These are phyloP conservation scores for Metarhizium humberi DNA, from an alignment of 2,329 filamentous ascomycete genomes.

Conservation along the genomic window DNA sequence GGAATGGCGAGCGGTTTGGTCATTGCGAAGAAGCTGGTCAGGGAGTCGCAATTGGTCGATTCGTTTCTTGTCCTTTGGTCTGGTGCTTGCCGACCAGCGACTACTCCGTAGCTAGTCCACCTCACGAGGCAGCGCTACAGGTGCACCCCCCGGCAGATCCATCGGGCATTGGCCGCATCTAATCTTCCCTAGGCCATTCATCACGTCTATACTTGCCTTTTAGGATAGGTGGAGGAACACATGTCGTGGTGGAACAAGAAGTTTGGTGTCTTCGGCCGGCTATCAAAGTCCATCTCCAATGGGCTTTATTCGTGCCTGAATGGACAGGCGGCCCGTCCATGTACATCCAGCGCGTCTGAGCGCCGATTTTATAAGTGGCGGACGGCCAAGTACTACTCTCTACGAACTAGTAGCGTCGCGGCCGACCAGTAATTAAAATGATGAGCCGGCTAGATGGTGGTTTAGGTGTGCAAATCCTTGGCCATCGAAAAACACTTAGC, in stretches of 20 bases:
- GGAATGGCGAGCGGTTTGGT: too few relatives aligned
- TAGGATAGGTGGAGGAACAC: not conserved
- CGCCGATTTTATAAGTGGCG: not conserved
- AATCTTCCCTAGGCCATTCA: not conserved
- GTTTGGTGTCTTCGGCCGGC: not conserved
- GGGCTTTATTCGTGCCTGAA: not conserved
- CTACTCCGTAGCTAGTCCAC: not conserved
- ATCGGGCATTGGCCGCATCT: not conserved
- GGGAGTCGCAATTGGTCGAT: not conserved
- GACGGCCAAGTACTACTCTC: not conserved
- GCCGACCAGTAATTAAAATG: too few relatives aligned
- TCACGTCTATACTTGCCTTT: slow-evolving; percentile 1
- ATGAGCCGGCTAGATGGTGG: not conserved
- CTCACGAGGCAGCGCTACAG: not conserved
- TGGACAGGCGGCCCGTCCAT: too few relatives aligned
- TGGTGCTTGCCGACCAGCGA: too few relatives aligned
- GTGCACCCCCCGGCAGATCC: not conserved
- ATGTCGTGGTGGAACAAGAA: not conserved
- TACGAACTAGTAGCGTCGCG: too few relatives aligned
- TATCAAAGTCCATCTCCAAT: not conserved
- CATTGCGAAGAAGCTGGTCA: not conserved
- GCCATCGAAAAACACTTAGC: not conserved
- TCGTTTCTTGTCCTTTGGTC: too few relatives aligned
- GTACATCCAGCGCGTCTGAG: not conserved
- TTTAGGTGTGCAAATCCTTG: not conserved